A percentile compares a stretch with the other conserved stretches of the same genome.
Evolutionary conservation across 176 grass and related monocot species (phyloP).

Genomic region (Carex myosuroides): DNA sequence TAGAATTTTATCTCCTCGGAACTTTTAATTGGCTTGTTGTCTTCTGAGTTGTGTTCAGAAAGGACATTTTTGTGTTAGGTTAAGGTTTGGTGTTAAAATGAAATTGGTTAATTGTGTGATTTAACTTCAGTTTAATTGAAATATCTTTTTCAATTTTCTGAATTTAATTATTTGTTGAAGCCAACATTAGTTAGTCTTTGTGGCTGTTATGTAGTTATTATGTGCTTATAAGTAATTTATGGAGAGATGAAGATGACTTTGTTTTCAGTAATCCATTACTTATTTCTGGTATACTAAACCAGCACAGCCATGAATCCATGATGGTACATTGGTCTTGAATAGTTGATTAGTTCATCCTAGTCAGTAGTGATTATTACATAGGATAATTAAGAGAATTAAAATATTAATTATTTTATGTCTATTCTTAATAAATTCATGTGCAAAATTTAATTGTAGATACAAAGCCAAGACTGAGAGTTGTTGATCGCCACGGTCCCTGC

Average conservation of each 20-base stretch:
- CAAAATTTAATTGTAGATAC: not conserved
- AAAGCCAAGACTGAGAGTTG: not conserved
- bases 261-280: not conserved
- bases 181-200: not conserved
- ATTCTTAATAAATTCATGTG: not conserved
- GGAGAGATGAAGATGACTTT: too few species aligned
- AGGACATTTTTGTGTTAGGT: not conserved
- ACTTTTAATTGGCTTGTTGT: not conserved
- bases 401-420: not conserved
- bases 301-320: not conserved
- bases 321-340: not conserved
- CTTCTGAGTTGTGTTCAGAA: not conserved
- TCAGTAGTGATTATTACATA: not conserved
- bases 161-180: not conserved
- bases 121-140: not conserved
- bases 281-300: not conserved
- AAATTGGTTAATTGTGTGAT: not conserved
- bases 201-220: not conserved
- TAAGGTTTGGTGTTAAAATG: not conserved
- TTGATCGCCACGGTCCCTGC: conserved; percentile 7
- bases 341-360: not conserved
- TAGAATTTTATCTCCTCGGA: too few species aligned
- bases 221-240: not conserved
- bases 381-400: not conserved
- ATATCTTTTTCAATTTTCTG: not conserved